Evolutionary conservation across 352 stramenopile genomes (phyloP).

Genomic region (Ophiocytium majus): DNA sequence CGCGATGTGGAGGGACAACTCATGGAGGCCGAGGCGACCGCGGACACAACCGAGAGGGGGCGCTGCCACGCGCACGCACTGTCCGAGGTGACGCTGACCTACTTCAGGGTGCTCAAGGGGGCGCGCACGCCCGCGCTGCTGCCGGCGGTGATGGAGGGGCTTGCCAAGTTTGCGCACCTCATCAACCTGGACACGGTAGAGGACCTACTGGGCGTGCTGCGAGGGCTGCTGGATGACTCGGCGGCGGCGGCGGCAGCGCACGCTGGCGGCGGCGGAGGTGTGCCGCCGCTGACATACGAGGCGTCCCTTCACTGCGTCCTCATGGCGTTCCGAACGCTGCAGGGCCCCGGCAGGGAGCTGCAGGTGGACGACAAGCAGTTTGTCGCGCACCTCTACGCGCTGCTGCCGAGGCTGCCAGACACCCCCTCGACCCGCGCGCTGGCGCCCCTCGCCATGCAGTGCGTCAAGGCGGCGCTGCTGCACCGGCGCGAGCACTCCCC

Average conservation of each 20-base stretch:
- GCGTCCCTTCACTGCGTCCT: slow-evolving; percentile 77
- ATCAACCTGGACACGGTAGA: slow-evolving; percentile 98
- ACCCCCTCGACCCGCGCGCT: slow-evolving; percentile 52
- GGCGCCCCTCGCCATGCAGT: slow-evolving; percentile 69
- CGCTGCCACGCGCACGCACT: slow-evolving; percentile 89
- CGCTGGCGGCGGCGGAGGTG: too few species aligned
- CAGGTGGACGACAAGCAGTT: slow-evolving; percentile 94
- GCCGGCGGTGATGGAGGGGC: slow-evolving; percentile 80
- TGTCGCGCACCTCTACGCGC: slow-evolving; percentile 83
- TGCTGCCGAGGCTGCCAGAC: slow-evolving; percentile 34
- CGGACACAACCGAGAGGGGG: slow-evolving; percentile 71
- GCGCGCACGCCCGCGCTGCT: slow-evolving; percentile 70
- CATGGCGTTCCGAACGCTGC: slow-evolving; percentile 84
- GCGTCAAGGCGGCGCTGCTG: slow-evolving; percentile 85
- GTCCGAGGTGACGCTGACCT: slow-evolving; percentile 88
- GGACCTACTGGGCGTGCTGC: slow-evolving; percentile 90
- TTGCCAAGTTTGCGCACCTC: slow-evolving; percentile 91
- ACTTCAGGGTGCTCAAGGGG: slow-evolving; percentile 93
- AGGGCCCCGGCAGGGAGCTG: slow-evolving; percentile 87
- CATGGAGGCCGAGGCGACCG: slow-evolving; percentile 85
- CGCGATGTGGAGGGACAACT: slow-evolving; percentile 80
- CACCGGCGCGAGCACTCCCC: slow-evolving; percentile 89
- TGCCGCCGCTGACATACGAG: slow-evolving; percentile 66
- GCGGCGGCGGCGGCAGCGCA: too few species aligned
- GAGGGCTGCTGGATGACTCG: slow-evolving; percentile 75